These are phyloP conservation scores for Colletotrichum paranaense DNA, from an alignment of 2,329 filamentous ascomycete species.

Conservation along the genomic window DNA sequence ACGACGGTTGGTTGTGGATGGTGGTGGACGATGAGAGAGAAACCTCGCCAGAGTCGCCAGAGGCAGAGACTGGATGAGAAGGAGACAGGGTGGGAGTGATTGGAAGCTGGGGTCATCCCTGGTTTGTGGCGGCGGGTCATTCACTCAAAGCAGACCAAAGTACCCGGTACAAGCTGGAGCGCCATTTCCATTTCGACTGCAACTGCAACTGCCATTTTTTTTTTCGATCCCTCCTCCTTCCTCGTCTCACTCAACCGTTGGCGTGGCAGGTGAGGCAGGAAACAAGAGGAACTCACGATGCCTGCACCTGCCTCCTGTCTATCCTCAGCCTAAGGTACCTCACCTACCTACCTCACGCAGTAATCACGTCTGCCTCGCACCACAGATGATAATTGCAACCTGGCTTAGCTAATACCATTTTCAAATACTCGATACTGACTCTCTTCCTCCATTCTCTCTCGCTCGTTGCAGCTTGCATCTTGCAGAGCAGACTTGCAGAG, in stretches of 20 bases:
- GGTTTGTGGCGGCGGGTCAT: slow-evolving; percentile 12
- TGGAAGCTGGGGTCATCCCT: slow-evolving; percentile 21
- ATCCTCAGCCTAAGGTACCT: not conserved
- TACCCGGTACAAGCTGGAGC: slow-evolving; percentile 17
- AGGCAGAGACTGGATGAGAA: not conserved
- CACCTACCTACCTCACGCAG: not conserved
- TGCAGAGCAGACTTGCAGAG: not conserved
- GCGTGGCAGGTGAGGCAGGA: slow-evolving; percentile 5
- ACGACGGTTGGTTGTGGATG: not conserved
- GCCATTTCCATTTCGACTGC: slow-evolving; percentile 26
- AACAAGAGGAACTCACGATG: slow-evolving; percentile 27
- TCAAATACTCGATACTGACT: not conserved
- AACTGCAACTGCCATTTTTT: not conserved
- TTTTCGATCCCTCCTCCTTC: not conserved
- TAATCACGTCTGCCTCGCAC: not conserved
- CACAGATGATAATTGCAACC: not conserved
- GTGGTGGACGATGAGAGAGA: not conserved
- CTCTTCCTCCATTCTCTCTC: slow-evolving; percentile 4
- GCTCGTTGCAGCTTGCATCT: not conserved
- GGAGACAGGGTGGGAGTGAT: not conserved
- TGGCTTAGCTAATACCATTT: not conserved
- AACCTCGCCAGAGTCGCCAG: no score
- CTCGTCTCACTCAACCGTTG: not conserved
- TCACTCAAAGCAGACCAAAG: slow-evolving; percentile 24
- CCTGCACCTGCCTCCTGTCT: not conserved